phyloP scores from a whole-genome alignment of 768 basidiomycete genomes.

The Hemileccinum rubropunctum region DNA sequence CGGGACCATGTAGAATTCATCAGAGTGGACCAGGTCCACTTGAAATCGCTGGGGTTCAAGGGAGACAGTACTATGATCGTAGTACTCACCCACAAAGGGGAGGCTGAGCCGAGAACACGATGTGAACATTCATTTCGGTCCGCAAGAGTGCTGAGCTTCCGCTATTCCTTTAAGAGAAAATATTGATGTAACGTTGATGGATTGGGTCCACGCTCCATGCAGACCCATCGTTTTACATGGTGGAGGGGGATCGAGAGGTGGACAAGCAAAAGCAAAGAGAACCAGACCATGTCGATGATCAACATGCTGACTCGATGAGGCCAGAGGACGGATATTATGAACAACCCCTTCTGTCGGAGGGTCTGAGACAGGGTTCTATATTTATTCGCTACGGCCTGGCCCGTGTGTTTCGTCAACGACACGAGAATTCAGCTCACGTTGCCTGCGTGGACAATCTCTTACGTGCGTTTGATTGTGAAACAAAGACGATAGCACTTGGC shows the following conservation, averaged over 20 bases:
- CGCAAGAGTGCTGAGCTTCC: too few species aligned
- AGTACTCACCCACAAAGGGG: too few species aligned
- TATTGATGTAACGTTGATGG: background rate
- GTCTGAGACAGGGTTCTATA: background rate
- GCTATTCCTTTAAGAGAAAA: background rate
- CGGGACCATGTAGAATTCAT: too few species aligned
- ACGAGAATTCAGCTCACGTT: background rate
- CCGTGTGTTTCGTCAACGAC: background rate
- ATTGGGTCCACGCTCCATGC: too few species aligned
- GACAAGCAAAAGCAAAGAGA: background rate
- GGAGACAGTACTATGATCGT: too few species aligned
- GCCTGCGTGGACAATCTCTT: background rate
- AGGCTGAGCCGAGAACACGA: background rate
- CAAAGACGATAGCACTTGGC: background rate
- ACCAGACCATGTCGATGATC: background rate
- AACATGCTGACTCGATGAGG: slow-evolving; percentile 2
- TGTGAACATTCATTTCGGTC: background rate
- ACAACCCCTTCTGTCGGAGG: too few species aligned
- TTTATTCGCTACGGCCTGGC: background rate
- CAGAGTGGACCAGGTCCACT: too few species aligned
- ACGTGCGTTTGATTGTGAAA: slow-evolving; percentile 10
- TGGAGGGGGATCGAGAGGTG: background rate
- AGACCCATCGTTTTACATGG: background rate
- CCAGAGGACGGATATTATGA: background rate
- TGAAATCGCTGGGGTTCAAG: too few species aligned